Evolutionary conservation across 1,284 basidiomycete species (phyloP).

Genomic region (Malassezia globosa): DNA sequence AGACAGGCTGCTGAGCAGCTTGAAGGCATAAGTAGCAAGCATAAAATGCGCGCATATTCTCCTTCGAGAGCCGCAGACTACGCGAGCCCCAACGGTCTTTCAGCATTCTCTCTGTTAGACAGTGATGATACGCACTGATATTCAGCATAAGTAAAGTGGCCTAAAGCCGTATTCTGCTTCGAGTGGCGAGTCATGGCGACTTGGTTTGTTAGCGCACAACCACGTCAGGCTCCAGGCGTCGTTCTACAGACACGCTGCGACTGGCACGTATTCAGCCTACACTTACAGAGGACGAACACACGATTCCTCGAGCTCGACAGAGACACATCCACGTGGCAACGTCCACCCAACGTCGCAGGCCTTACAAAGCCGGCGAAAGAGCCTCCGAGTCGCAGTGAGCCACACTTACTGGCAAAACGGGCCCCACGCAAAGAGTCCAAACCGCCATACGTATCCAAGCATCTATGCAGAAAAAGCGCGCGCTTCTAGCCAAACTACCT

Average conservation of each 20-base stretch:
- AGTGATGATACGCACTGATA: conserved; percentile 14
- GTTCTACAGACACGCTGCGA: no score
- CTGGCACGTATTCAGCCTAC: no score
- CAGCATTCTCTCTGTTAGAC: conserved; percentile 13
- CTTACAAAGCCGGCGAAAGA: no score
- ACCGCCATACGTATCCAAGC: neutral
- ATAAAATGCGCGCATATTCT: conserved; percentile 15
- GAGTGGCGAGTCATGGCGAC: conserved; percentile 15
- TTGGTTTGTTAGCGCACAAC: no score
- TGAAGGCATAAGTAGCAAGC: conserved; percentile 18
- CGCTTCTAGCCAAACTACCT: neutral
- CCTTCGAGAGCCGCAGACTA: conserved; percentile 9
- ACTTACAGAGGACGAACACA: no score
- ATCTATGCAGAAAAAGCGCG: neutral
- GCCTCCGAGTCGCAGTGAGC: no score
- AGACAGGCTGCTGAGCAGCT: conserved; percentile 14
- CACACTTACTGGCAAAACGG: no score
- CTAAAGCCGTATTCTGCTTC: conserved; percentile 16
- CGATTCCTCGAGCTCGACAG: no score
- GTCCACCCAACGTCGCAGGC: no score
- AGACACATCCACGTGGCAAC: no score
- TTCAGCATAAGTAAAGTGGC: conserved; percentile 20
- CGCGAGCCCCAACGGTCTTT: conserved; percentile 18
- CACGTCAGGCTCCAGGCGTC: no score
- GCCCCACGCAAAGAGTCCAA: no score